Percentiles rank a stretch among this genome's conserved stretches.
Evolutionary conservation across 352 stramenopile genomes (phyloP).

Genomic region (Phytophthora sojae): DNA sequence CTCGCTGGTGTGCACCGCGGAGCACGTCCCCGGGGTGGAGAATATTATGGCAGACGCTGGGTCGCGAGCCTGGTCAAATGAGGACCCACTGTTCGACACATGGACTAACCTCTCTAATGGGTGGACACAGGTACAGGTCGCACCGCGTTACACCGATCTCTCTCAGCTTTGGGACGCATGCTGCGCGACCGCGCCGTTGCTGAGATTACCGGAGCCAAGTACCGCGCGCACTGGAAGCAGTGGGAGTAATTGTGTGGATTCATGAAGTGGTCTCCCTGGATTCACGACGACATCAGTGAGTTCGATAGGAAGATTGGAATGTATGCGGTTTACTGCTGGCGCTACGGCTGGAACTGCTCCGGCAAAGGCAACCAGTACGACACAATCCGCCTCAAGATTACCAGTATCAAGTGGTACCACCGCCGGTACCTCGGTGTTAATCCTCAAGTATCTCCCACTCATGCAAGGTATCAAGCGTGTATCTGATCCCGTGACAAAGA

Average conservation of each 20-base stretch:
- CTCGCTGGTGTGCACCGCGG: neutral
- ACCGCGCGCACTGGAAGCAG: neutral
- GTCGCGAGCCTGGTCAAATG: neutral
- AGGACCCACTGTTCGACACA: neutral
- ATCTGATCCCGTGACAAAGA: neutral
- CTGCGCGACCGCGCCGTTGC: neutral
- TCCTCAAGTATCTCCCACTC: neutral
- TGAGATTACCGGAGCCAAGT: neutral
- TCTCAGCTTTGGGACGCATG: neutral
- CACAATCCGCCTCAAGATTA: neutral
- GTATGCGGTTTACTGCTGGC: too few relatives aligned
- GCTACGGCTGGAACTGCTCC: too few relatives aligned
- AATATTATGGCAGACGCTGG: neutral
- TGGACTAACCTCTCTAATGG: neutral
- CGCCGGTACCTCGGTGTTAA: neutral
- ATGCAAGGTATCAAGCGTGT: neutral
- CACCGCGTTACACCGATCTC: neutral
- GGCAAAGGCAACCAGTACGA: neutral
- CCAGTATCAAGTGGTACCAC: neutral
- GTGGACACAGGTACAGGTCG: neutral
- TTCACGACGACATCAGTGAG: neutral
- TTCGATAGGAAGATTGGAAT: neutral
- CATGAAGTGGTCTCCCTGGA: neutral
- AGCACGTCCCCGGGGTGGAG: neutral
- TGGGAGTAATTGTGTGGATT: neutral